Percentiles rank a stretch among this genome's conserved stretches.
Conservation (phyloP, 1,284 basidiomycete species). For the Moesziomyces aphidis region DNA sequence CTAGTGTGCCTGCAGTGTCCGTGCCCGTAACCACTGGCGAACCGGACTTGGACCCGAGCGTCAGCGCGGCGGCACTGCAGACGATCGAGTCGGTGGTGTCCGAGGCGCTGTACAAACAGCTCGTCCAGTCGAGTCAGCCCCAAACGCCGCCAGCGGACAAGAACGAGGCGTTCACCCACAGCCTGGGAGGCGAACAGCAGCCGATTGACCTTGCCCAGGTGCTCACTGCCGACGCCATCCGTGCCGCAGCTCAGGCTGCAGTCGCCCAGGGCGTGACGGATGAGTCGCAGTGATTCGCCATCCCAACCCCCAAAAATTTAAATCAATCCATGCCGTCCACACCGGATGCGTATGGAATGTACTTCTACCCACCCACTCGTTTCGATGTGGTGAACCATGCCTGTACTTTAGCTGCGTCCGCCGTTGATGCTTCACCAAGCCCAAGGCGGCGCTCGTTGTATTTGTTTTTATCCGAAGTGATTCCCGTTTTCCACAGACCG, state of each 20-base stretch:
- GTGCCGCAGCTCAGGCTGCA: slow-evolving; percentile 42
- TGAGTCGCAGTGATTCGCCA: not conserved
- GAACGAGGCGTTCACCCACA: not conserved
- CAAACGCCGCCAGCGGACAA: slow-evolving; percentile 4
- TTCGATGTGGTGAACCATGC: no score
- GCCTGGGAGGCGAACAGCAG: not conserved
- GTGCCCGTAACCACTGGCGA: not conserved
- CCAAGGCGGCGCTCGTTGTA: no score
- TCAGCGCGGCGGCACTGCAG: slow-evolving; percentile 35
- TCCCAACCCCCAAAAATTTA: not conserved
- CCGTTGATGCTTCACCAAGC: no score
- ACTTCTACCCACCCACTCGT: no score
- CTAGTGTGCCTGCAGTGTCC: no score
- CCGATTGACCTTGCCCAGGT: slow-evolving; percentile 15
- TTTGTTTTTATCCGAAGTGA: no score
- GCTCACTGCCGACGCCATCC: slow-evolving; percentile 34
- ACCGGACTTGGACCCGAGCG: slow-evolving; percentile 15
- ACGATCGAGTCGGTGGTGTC: slow-evolving; percentile 36
- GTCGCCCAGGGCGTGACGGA: slow-evolving; percentile 25
- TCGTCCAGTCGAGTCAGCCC: slow-evolving; percentile 21
- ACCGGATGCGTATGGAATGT: no score
- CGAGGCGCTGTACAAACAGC: slow-evolving; percentile 37
- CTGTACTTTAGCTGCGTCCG: no score
- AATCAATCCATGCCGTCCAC: no score
- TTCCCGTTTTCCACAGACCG: no score